These are phyloP conservation scores for Stephania cephalantha DNA, from an alignment of 164 flowering plant genomes.

Conservation along the genomic window DNA sequence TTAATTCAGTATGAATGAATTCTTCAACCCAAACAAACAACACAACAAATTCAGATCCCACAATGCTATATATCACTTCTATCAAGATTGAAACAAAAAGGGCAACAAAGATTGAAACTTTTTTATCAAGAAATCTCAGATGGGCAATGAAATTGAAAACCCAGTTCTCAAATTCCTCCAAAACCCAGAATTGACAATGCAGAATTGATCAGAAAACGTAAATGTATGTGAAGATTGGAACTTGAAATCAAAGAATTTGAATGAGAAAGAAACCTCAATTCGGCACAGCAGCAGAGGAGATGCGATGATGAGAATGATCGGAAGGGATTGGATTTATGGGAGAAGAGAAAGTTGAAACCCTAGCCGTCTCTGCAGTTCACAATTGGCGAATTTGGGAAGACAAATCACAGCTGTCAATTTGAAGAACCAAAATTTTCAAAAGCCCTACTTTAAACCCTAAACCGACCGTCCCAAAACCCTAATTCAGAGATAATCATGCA, in stretches of 20 bases:
- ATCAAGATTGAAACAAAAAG: too few species aligned
- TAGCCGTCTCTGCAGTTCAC: background rate
- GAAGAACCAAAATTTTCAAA: background rate
- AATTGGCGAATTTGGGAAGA: background rate
- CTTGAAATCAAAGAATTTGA: background rate
- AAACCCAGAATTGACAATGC: slow-evolving; percentile 14
- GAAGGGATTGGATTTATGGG: background rate
- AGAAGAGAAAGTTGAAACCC: background rate
- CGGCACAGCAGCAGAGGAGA: background rate
- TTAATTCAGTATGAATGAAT: background rate
- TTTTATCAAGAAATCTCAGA: background rate
- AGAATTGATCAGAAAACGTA: background rate
- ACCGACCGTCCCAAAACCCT: background rate
- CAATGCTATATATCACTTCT: too few species aligned
- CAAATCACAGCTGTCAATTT: background rate
- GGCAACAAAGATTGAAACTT: too few species aligned
- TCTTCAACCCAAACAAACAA: too few species aligned
- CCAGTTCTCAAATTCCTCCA: background rate
- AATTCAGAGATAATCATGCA: background rate
- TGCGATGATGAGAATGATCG: background rate
- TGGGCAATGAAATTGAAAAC: background rate
- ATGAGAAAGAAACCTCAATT: background rate
- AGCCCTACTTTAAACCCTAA: background rate
- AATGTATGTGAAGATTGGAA: background rate
- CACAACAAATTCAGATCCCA: background rate